Evolutionary conservation across 345 rosid species (phyloP).

Genomic region (Eucalyptus sp.): DNA sequence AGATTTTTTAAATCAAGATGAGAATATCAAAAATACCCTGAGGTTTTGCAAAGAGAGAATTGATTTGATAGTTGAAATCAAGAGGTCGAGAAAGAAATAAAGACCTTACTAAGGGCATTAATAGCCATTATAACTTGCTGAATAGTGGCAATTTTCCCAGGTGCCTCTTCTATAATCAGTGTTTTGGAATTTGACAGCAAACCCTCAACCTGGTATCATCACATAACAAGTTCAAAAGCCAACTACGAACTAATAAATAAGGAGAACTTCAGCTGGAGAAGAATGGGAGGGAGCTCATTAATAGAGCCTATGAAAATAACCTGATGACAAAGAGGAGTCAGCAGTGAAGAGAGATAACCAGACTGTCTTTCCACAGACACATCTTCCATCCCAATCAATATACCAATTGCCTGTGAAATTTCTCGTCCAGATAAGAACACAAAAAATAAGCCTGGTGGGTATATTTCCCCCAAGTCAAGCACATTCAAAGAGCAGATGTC

Average conservation of each 20-base stretch:
- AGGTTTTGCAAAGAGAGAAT: neutral
- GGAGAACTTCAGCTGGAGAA: neutral
- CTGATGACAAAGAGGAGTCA: conserved; percentile 87
- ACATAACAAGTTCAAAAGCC: conserved; percentile 3
- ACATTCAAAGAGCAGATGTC: neutral
- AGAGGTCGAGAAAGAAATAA: neutral
- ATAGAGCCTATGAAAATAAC: conserved; percentile 13
- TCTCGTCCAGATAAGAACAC: neutral
- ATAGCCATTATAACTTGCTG: conserved; percentile 81
- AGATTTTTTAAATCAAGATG: neutral
- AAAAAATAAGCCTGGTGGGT: neutral
- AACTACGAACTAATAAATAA: neutral
- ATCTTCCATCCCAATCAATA: conserved; percentile 88
- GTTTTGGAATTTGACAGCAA: conserved; percentile 42
- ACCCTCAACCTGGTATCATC: conserved; percentile 48
- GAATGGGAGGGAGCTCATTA: neutral
- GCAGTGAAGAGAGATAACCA: conserved; percentile 77
- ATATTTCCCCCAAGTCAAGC: neutral
- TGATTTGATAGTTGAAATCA: neutral
- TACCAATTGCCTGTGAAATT: conserved; percentile 68
- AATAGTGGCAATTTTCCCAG: conserved; percentile 37
- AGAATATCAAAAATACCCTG: neutral
- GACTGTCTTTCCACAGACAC: conserved; percentile 78
- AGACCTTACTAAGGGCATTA: conserved; percentile 96
- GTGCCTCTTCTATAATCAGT: conserved; percentile 37